Percentiles rank a stretch among this genome's conserved stretches.
These are phyloP conservation scores for Mycena galopus DNA, from an alignment of 768 basidiomycete genomes.

Conservation along the genomic window DNA sequence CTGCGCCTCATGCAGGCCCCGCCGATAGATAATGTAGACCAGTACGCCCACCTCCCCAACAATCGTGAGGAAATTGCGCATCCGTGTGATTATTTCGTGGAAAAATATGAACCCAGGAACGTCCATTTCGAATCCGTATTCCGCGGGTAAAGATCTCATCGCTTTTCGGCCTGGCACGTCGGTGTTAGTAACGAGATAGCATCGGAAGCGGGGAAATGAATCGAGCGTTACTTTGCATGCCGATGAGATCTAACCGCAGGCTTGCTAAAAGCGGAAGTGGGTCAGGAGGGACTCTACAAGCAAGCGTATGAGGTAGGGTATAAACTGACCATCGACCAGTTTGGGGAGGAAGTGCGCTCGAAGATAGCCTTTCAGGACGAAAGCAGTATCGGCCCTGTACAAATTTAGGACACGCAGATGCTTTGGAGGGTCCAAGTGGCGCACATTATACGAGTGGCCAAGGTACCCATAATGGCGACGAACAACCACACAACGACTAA, in stretches of 20 bases:
- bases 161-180: constrained; percentile 15
- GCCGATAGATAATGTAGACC: constrained; percentile 30
- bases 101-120: constrained; percentile 30
- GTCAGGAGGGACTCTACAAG: neutral
- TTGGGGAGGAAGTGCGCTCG: constrained; percentile 55
- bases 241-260: constrained; percentile 38
- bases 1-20: constrained; percentile 37
- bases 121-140: constrained; percentile 17
- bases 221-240: constrained; percentile 37
- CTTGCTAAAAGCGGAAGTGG: constrained; percentile 37
- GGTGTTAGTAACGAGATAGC: constrained; percentile 1
- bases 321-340: constrained; percentile 50
- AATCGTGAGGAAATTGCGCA: constrained; percentile 28
- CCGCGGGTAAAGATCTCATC: constrained; percentile 21
- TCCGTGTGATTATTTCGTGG: constrained; percentile 29
- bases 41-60: constrained; percentile 20
- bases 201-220: neutral
- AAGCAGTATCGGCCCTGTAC: constrained; percentile 33
- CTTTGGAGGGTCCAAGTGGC: neutral
- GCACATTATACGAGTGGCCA: constrained; percentile 38
- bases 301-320: neutral
- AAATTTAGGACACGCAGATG: neutral
- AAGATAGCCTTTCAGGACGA: constrained; percentile 46
- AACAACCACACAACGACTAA: constrained; percentile 46
- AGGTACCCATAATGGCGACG: constrained; percentile 40